Base-by-base conservation (phyloP, 2,329 filamentous ascomycete genomes). In the Coniochaeta hoffmannii region DNA sequence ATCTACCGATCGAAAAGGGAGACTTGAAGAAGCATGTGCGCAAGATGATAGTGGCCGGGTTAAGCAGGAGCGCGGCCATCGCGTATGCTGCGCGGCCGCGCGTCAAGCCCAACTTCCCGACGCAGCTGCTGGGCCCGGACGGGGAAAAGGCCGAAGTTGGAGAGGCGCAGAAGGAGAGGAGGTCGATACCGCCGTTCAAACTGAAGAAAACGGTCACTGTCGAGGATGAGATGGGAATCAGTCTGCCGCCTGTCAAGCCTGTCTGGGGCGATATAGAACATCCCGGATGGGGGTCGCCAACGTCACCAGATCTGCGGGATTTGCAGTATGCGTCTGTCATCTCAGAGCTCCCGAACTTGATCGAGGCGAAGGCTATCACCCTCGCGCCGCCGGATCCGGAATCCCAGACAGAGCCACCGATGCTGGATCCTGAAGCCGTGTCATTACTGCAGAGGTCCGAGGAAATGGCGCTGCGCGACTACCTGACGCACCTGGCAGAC, bases 361-460 rank as follows among this genome's bases (percentile, higher is more conserved):
- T 97, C 59, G 93, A 97, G 73, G 93, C 90, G 10, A 93, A 93
- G 69, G 93, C 91, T 1, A 83, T 97, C n/a, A 91, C 89, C 0
- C 80, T 96, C 35, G 90, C 88, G 0, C 90, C 86, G 30, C 75
- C 77, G 0, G 76, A 73, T 60, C 73, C 68, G 34, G 69, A 64
- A 32, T 74, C 73, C 17, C 63, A 64, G 34, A 63, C 65, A 17
- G 69, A 70, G 3, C 70, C 72, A 9, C 73, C 71, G 15, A 65
- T 77, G 22, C 80, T 88, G 1, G 86, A 92, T 62, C 76, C 82
- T 11, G 80, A 85, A 31, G 83, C 89, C 1, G 82, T 92, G 7
- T 81, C 81, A 4, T 70, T 92, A 12, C 78, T 97, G 6, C 87
- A 89, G 64, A 78, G 91, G 54, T 82, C 85, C 2, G 75, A 78